Percentiles rank a stretch among this genome's conserved stretches.
These are phyloP conservation scores for Pseudogymnoascus sp. DNA, from an alignment of 2,329 filamentous ascomycete genomes.

Conservation along the genomic window DNA sequence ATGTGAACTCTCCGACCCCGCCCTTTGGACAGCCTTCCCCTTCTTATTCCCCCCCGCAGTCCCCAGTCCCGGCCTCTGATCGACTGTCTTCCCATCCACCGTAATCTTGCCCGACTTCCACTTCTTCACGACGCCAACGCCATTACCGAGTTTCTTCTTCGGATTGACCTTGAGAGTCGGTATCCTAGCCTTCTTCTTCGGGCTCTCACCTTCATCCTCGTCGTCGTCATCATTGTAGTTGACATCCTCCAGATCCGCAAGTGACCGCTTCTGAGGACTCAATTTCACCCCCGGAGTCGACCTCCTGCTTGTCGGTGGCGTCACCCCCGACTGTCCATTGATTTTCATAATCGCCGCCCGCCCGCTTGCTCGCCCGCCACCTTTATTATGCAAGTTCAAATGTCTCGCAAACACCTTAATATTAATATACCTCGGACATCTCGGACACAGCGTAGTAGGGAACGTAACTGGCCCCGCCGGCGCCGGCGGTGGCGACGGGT, in stretches of 20 bases:
- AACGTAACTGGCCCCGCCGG: neutral
- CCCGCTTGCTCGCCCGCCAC: neutral
- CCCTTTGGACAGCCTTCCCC: neutral
- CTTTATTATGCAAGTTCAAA: neutral
- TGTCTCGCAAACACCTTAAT: neutral
- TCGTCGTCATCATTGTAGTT: slow-evolving; percentile 46
- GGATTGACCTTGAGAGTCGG: neutral
- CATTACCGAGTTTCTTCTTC: neutral
- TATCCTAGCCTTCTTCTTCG: slow-evolving; percentile 27
- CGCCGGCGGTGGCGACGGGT: neutral
- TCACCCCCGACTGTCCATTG: neutral
- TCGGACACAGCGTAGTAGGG: neutral
- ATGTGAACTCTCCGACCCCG: neutral
- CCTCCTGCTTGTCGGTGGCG: neutral
- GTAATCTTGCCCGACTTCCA: slow-evolving; percentile 8
- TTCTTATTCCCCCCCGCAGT: neutral
- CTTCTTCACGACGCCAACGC: slow-evolving; percentile 3
- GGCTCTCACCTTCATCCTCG: slow-evolving; percentile 33
- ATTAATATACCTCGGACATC: neutral
- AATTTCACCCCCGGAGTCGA: neutral
- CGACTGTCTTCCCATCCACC: slow-evolving; percentile 5
- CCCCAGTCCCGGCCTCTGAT: neutral
- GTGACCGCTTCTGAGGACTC: slow-evolving; percentile 17
- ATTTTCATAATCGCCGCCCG: neutral
- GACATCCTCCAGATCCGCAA: slow-evolving; percentile 45